phyloP scores from a whole-genome alignment of 805 yeast genomes.

The Cyberlindnera japonica region DNA sequence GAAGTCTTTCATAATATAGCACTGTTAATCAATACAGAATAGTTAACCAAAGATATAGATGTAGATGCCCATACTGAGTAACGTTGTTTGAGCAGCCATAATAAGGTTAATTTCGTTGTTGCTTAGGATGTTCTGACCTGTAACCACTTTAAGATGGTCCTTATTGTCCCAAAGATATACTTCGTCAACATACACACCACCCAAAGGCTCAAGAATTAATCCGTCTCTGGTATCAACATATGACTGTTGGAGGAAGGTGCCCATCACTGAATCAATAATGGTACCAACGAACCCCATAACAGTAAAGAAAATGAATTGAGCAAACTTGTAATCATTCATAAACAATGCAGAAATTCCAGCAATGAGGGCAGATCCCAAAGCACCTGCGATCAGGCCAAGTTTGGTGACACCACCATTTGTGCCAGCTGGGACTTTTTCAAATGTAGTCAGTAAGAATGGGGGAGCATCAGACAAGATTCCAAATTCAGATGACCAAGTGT shows the following conservation, averaged over 20 bases:
- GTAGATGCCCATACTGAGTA: constrained; percentile 29
- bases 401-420: constrained; percentile 44
- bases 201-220: constrained; percentile 27
- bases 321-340: constrained; percentile 14
- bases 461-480: constrained; percentile 37
- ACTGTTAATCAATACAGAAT: too few species aligned
- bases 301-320: constrained; percentile 29
- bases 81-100: constrained; percentile 31
- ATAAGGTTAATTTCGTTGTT: constrained; percentile 39
- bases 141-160: constrained; percentile 23
- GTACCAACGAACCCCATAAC: constrained; percentile 36
- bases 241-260: constrained; percentile 38
- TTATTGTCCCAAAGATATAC: constrained; percentile 20
- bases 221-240: constrained; percentile 31
- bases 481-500: constrained; percentile 45
- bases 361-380: constrained; percentile 34
- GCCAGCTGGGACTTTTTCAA: constrained; percentile 41
- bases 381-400: constrained; percentile 35
- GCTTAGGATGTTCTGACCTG: constrained; percentile 36
- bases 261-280: constrained; percentile 39
- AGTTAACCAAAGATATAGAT: constrained; percentile 7
- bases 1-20: too few species aligned
- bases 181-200: constrained; percentile 33
- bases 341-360: constrained; percentile 29
- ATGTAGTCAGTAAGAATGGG: constrained; percentile 39